Conservation (phyloP, 208 protist genomes). For the Leptomonas pyrrhocoris region DNA sequence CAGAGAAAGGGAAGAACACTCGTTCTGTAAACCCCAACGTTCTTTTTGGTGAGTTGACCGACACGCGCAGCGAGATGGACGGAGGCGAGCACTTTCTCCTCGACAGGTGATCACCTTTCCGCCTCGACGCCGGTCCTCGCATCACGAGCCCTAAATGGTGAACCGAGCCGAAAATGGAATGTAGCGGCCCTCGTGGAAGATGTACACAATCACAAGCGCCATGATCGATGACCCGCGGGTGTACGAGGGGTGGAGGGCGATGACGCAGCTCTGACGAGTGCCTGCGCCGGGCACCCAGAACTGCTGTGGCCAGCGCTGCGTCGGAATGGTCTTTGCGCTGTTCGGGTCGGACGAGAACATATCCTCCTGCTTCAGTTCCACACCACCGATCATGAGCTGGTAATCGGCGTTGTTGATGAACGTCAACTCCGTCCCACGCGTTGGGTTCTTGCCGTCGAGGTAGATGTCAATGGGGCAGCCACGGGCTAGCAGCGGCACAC, state of each 20-base stretch:
- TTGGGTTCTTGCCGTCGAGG: slow-evolving; percentile 80
- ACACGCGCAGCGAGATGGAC: no score
- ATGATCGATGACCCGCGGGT: slow-evolving; percentile 74
- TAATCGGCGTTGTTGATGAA: slow-evolving; percentile 82
- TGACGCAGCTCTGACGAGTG: slow-evolving; percentile 54
- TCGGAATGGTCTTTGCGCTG: slow-evolving; percentile 75
- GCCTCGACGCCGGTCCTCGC: not conserved
- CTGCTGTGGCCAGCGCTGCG: slow-evolving; percentile 86
- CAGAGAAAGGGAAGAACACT: no score
- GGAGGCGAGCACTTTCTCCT: no score
- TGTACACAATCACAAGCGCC: slow-evolving; percentile 77
- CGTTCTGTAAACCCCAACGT: no score
- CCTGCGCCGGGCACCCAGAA: slow-evolving; percentile 62
- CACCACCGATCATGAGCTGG: slow-evolving; percentile 72
- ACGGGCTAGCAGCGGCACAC: slow-evolving; percentile 63
- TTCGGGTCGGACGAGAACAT: slow-evolving; percentile 74
- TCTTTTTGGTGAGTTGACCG: no score
- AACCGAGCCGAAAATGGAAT: slow-evolving; percentile 67
- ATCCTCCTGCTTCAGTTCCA: slow-evolving; percentile 88
- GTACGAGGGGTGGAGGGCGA: slow-evolving; percentile 85
- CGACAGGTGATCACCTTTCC: no score
- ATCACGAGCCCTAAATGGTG: slow-evolving; percentile 41
- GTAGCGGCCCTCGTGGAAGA: slow-evolving; percentile 68
- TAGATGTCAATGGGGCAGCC: slow-evolving; percentile 88
- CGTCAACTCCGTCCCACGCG: slow-evolving; percentile 83